A percentile compares a stretch with the other conserved stretches of the same genome.
Evolutionary conservation across 2,329 filamentous ascomycete species (phyloP).

Genomic region (Sphaerulina populicola): DNA sequence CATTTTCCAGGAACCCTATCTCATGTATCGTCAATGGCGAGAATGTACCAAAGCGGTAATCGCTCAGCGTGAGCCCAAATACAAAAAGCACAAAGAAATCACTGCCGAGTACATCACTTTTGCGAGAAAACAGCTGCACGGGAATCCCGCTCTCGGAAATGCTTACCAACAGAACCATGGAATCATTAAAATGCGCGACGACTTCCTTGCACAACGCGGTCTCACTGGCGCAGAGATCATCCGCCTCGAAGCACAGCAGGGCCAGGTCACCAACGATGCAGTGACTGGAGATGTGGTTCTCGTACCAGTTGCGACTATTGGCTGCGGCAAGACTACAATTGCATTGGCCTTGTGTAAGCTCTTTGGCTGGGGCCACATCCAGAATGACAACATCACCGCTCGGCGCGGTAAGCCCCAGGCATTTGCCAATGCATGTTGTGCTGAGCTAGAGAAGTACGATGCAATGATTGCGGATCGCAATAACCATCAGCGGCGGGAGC

Average conservation of each 20-base stretch:
- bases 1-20: slow-evolving; percentile 61
- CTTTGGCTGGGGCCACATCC: slow-evolving; percentile 85
- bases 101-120: slow-evolving; percentile 86
- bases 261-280: slow-evolving; percentile 44
- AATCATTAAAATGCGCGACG: slow-evolving; percentile 83
- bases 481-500: slow-evolving; percentile 81
- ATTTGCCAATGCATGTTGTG: slow-evolving; percentile 65
- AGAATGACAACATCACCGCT: slow-evolving; percentile 91
- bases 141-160: slow-evolving; percentile 58
- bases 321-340: slow-evolving; percentile 93
- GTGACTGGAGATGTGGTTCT: slow-evolving; percentile 65
- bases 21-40: slow-evolving; percentile 98
- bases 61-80: slow-evolving; percentile 60
- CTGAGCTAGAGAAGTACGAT: slow-evolving; percentile 54
- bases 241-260: slow-evolving; percentile 56
- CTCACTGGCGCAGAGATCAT: slow-evolving; percentile 85
- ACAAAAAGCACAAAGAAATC: slow-evolving; percentile 79
- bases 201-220: slow-evolving; percentile 75
- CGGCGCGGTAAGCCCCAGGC: slow-evolving; percentile 63
- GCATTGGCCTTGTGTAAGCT: slow-evolving; percentile 72
- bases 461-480: slow-evolving; percentile 90
- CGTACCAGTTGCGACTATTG: slow-evolving; percentile 86
- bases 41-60: slow-evolving; percentile 93
- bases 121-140: slow-evolving; percentile 62
- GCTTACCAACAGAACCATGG: slow-evolving; percentile 82